phyloP scores from a whole-genome alignment of 805 yeast species.

The Spathaspora sp. region DNA sequence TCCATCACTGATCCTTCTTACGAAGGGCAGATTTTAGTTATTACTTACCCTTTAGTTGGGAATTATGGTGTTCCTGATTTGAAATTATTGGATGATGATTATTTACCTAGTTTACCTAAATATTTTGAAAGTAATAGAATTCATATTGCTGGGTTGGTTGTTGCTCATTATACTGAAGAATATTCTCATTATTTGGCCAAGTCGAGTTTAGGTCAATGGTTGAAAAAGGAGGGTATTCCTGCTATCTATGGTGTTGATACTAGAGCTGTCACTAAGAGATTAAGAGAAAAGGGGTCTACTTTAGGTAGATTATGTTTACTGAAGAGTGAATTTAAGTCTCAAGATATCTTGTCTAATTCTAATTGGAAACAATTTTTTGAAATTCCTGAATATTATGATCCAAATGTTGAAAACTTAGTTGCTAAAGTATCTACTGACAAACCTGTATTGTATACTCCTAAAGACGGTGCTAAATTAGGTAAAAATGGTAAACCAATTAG shows the following conservation, averaged over 20 bases:
- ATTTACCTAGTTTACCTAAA: slow-evolving; percentile 73
- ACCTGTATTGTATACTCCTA: slow-evolving; percentile 77
- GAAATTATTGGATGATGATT: slow-evolving; percentile 54
- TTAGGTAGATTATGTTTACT: slow-evolving; percentile 82
- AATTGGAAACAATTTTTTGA: slow-evolving; percentile 65
- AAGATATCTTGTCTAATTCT: slow-evolving; percentile 27
- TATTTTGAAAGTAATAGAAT: slow-evolving; percentile 90
- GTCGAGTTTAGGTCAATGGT: slow-evolving; percentile 91
- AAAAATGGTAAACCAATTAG: slow-evolving; percentile 74
- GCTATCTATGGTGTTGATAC: slow-evolving; percentile 98
- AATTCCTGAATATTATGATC: slow-evolving; percentile 88
- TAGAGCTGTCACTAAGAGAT: slow-evolving; percentile 86
- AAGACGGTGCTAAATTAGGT: slow-evolving; percentile 47
- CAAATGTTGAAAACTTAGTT: slow-evolving; percentile 87
- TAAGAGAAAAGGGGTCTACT: slow-evolving; percentile 90
- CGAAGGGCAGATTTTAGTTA: slow-evolving; percentile 94
- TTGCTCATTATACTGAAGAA: slow-evolving; percentile 95
- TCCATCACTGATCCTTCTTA: slow-evolving; percentile 97
- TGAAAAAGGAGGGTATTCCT: slow-evolving; percentile 86
- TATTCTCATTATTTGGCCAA: slow-evolving; percentile 91
- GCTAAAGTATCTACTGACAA: slow-evolving; percentile 80
- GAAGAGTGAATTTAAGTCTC: slow-evolving; percentile 28
- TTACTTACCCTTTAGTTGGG: slow-evolving; percentile 95
- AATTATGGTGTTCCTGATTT: slow-evolving; percentile 99
- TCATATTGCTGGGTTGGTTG: slow-evolving; percentile 95